Conservation (phyloP, 2,329 filamentous ascomycete species). For the Myriosclerotinia scirpicola region DNA sequence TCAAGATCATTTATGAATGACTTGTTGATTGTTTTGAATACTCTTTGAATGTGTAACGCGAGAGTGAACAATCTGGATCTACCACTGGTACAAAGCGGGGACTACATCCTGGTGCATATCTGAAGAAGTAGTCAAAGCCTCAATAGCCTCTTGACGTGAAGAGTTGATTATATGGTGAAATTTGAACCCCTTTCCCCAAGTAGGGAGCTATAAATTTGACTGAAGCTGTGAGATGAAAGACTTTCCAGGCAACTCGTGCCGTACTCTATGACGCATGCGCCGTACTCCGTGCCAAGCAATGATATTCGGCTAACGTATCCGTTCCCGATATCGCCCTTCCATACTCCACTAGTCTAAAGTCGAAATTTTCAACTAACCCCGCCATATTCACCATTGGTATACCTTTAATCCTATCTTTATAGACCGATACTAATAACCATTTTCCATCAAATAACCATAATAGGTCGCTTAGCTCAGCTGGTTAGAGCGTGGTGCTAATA, state of each 20-base stretch:
- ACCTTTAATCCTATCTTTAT: rapidly evolving
- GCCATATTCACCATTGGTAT: not conserved
- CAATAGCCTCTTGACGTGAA: too few species aligned
- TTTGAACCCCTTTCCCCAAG: too few species aligned
- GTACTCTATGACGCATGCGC: too few species aligned
- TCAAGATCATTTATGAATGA: not conserved
- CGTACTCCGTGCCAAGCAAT: not conserved
- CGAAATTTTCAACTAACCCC: not conserved
- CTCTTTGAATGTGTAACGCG: too few species aligned
- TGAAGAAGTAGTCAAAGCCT: too few species aligned
- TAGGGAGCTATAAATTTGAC: too few species aligned
- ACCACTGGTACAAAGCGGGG: too few species aligned
- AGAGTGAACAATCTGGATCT: too few species aligned
- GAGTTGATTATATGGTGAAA: too few species aligned
- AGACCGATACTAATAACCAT: rapidly evolving
- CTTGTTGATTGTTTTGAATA: not conserved
- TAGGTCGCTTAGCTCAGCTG: slow-evolving; percentile 16
- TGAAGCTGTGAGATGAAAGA: too few species aligned
- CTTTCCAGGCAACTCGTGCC: too few species aligned
- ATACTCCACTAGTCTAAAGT: not conserved
- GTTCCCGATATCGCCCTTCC: not conserved
- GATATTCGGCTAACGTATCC: not conserved
- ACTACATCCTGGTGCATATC: too few species aligned
- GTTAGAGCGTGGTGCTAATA: slow-evolving; percentile 20
- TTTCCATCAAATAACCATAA: not conserved